These are phyloP conservation scores for Podila minutissima DNA, from an alignment of 192 early-diverging fungal species.

Conservation along the genomic window DNA sequence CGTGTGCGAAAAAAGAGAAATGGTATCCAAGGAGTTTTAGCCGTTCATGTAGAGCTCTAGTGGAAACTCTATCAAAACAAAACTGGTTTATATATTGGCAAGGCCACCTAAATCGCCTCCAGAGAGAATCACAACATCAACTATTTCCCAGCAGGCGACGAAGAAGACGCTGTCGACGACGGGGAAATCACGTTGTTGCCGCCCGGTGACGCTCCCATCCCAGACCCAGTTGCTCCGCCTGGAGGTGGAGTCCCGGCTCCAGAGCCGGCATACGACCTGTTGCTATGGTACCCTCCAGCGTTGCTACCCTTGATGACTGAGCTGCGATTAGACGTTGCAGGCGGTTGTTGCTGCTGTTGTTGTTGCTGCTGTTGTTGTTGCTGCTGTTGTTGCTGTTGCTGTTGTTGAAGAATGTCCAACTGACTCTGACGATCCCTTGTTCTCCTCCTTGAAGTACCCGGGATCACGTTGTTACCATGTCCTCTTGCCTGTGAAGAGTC, in stretches of 20 bases:
- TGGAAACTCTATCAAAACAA: no score
- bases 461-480: background rate
- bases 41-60: no score
- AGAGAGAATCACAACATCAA: background rate
- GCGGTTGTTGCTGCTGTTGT: background rate
- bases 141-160: no score
- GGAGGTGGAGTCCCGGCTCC: conserved; percentile 17
- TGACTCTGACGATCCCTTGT: conserved; percentile 47
- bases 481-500: no score
- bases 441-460: conserved; percentile 9
- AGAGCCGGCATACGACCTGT: background rate
- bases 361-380: background rate
- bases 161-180: no score
- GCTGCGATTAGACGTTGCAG: conserved; percentile 2
- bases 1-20: no score
- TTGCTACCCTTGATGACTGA: conserved; percentile 9
- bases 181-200: background rate
- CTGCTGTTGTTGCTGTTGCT: background rate
- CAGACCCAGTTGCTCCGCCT: background rate
- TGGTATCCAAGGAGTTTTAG: no score
- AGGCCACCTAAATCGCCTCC: background rate
- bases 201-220: background rate
- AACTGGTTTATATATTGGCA: no score
- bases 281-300: background rate
- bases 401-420: conserved; percentile 15